Conservation (phyloP, 2,329 filamentous ascomycete genomes). For the Neoarthrinium moseri region DNA sequence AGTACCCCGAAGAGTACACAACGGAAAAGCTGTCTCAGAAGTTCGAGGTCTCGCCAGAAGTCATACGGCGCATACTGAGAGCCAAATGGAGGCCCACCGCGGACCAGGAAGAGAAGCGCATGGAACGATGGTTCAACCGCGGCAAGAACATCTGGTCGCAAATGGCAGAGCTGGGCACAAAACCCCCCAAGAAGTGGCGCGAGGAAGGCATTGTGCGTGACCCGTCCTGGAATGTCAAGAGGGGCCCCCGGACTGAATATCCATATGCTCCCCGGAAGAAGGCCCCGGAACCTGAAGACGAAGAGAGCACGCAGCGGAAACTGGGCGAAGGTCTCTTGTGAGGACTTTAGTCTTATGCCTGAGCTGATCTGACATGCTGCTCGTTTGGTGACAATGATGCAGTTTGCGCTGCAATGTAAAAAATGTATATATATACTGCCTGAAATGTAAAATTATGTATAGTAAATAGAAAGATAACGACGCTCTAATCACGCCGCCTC, state of each 20-base stretch:
- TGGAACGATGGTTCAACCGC: conserved; percentile 60
- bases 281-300: conserved; percentile 25
- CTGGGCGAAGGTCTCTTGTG: conserved; percentile 24
- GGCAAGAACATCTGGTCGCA: conserved; percentile 59
- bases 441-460: no score
- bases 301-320: conserved; percentile 23
- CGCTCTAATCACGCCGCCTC: no score
- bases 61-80: conserved; percentile 81
- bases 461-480: no score
- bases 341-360: conserved; percentile 8
- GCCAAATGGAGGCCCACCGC: conserved; percentile 68
- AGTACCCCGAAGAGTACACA: conserved; percentile 75
- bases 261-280: conserved; percentile 27
- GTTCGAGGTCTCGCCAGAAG: conserved; percentile 86
- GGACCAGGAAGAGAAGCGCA: conserved; percentile 55
- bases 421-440: no score
- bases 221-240: conserved; percentile 37
- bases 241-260: conserved; percentile 23
- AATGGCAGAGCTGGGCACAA: conserved; percentile 59
- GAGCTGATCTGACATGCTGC: no score
- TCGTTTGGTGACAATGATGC: no score
- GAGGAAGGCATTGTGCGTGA: conserved; percentile 49
- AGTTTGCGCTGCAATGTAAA: no score
- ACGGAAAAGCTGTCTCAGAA: conserved; percentile 70
- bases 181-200: conserved; percentile 62